Evolutionary conservation across 768 basidiomycete species (phyloP), one percentile per base, ranked within the genome.

Genomic region (Auricularia sp.): DNA sequence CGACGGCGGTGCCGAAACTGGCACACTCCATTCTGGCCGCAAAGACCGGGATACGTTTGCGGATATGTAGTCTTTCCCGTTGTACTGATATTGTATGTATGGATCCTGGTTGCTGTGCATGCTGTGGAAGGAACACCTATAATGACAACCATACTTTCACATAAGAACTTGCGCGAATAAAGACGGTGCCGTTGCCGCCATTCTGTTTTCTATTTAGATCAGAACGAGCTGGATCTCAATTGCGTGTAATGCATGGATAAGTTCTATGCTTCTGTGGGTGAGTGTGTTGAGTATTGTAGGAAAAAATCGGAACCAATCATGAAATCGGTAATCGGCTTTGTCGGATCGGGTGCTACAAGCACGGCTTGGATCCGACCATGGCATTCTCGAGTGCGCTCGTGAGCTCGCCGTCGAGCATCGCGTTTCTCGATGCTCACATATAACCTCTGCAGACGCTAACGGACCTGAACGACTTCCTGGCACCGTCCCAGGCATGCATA

Each of bases 401-500:
- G 72, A 61, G 87, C 78, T 47, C 68, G 59, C 36, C 43, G 36
- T 14, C 29, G 64, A 39, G 21, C 34, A 33, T n/a, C 61, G 66
- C 67, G 35, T 59, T 66, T 39, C 61, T 62, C 11, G 61, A 65
- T 63, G 3, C 29, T 14, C 53, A 64, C 64, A 8, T 44, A 33
- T 58, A 43, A 14, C 23, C 35, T 33, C 36, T 36, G 62, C 66
- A 94, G 92, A 94, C 90, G 8, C 78, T 98, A 59, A 93, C 92
- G 21, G 95, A 96, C 75, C 82, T 98, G 61, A 98, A 98, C 74
- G 97, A 98, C 75, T 99, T 94, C 74, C 91, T 99, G 53, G 90
- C 92, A 0, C 97, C 97, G 1, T 90, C 93, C 1, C 96, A 98
- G 76, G 90, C 90, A 21, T 99, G 97, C 75, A 98, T 98, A 76